Evolutionary conservation across 495 filamentous ascomycete species (phyloP).

Genomic region (Xylaria intraflava): DNA sequence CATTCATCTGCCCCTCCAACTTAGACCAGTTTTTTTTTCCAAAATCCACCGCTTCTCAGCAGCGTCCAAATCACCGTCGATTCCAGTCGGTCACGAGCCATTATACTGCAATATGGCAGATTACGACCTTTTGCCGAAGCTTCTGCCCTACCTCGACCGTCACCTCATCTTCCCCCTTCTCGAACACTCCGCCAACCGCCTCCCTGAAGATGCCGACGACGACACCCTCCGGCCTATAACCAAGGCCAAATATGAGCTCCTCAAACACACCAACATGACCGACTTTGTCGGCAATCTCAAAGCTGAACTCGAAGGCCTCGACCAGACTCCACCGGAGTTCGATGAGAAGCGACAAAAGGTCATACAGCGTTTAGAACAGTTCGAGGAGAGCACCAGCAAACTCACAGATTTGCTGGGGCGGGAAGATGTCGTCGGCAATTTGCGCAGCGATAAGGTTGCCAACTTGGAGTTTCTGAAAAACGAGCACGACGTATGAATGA

Average conservation of each 20-base stretch:
- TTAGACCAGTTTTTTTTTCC: conserved; percentile 12
- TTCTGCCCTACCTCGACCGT: conserved; percentile 88
- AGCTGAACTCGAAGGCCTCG: conserved; percentile 73
- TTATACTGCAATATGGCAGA: conserved; percentile 56
- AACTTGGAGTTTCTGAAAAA: conserved; percentile 96
- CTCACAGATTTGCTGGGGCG: conserved; percentile 77
- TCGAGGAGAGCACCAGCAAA: conserved; percentile 76
- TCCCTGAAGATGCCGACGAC: conserved; percentile 51
- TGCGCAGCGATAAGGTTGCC: conserved; percentile 91
- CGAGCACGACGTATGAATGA: conserved; percentile 64
- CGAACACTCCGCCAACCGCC: conserved; percentile 62
- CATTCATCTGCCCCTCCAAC: conserved; percentile 10
- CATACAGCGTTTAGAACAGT: conserved; percentile 67
- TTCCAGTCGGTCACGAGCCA: neutral
- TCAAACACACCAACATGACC: conserved; percentile 96
- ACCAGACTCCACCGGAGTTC: conserved; percentile 76
- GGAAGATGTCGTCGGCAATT: conserved; percentile 77
- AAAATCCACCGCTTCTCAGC: conserved; percentile 2
- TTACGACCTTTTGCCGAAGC: conserved; percentile 78
- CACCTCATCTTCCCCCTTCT: conserved; percentile 93
- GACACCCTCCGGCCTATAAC: conserved; percentile 60
- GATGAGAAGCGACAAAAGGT: conserved; percentile 83
- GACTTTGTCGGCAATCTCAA: conserved; percentile 90
- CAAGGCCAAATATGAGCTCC: conserved; percentile 79
- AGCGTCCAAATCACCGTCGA: neutral